These are phyloP conservation scores for Clitocybe nebularis DNA, from an alignment of 1,284 basidiomycete species.

Conservation along the genomic window DNA sequence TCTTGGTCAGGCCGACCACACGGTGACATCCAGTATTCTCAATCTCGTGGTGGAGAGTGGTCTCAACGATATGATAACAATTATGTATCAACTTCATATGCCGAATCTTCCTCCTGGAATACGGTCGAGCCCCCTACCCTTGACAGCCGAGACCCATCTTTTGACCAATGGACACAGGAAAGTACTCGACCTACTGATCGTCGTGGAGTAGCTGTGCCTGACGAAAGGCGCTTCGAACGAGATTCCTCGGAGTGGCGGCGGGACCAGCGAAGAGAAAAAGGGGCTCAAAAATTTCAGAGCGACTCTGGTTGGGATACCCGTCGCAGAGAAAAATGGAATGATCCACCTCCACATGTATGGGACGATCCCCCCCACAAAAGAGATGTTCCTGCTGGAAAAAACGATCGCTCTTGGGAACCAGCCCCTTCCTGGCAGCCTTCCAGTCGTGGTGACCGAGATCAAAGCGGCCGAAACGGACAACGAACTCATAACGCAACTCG, in stretches of 20 bases:
- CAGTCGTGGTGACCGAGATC: conserved; percentile 30
- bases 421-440: conserved; percentile 55
- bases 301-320: conserved; percentile 43
- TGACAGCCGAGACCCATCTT: conserved; percentile 34
- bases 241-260: conserved; percentile 29
- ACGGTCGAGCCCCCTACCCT: conserved; percentile 28
- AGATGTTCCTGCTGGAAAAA: conserved; percentile 20
- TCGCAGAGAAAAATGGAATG: conserved; percentile 32
- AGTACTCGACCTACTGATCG: conserved; percentile 31
- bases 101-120: conserved; percentile 40
- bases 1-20: conserved; percentile 37
- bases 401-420: conserved; percentile 61
- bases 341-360: conserved; percentile 21
- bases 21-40: conserved; percentile 37
- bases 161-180: conserved; percentile 41
- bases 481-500: conserved; percentile 31
- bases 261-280: conserved; percentile 34
- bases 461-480: conserved; percentile 35
- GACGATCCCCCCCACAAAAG: conserved; percentile 28
- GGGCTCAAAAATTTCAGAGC: conserved; percentile 30
- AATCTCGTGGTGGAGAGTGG: conserved; percentile 43
- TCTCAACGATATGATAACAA: conserved; percentile 40
- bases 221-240: conserved; percentile 24
- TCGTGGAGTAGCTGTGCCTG: conserved; percentile 14
- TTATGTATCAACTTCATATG: conserved; percentile 35